Evolutionary conservation across 73 alveolate genomes (phyloP), one percentile per base, ranked within the genome.

Genomic region (Paramecium biaurelia): DNA sequence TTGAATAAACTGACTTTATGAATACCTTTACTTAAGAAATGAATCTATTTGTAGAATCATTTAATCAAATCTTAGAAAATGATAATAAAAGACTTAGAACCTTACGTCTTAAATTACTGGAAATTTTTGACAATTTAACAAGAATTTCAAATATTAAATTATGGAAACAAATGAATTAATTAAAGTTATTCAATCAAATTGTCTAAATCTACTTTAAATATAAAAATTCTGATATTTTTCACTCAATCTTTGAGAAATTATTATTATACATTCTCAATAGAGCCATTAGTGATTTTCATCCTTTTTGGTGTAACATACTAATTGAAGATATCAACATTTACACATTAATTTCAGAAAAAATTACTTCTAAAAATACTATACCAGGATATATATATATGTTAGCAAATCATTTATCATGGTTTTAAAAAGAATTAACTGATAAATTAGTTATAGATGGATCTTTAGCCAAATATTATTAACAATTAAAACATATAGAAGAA

Each of bases 201-300:
- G 56, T 79, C 43, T 21, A 79, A 42, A 32, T 41, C 21, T 79
- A 79, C 56, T 79, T 79, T 34, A 26, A 41, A 43, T 30, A 79
- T 79, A 15, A 21, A 42, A 41, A 79, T 30, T 21, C 45, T 21
- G 56, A 79, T 34, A 79, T 79, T 42, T 79, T 79, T 63, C 74
- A 79, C 21, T 41, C 90, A 24, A 23, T 79, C 14, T 43, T 47
- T 79, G 74, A 43, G 90, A 79, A 79, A 79, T 45, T 79, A 42
- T 24, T 79, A 21, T 20, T 21, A 9, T 79, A 79, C 20, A 79
- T 79, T 9, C 28, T 79, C 15, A 47, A 79, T 43, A 79, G 90
- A 79, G 74, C 90, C 8, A 79, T 79, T 23, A 79, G 90, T 79
- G 90, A 79, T 79, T 79, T 79, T 43, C 90, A 79, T 21, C 90